Evolutionary conservation across 495 filamentous ascomycete species (phyloP), one percentile per base, ranked within the genome.

Genomic region (Physcia stellaris): DNA sequence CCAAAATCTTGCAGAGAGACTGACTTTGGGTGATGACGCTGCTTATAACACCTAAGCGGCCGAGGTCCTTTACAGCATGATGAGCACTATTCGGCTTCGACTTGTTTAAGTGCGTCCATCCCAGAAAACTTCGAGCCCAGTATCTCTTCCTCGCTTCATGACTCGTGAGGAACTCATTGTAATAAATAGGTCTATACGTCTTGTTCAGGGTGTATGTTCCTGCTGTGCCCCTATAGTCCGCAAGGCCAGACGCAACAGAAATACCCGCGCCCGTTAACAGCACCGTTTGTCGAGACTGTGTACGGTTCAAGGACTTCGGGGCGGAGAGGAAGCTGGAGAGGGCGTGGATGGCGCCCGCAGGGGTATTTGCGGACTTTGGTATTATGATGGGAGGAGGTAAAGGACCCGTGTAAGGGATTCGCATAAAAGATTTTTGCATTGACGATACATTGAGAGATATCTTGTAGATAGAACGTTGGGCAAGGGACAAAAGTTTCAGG

Each of bases 71-170:
- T 21, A 95, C 70, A 4, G 90, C 86, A 47, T 66, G 62, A 58
- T 98, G 90, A 2, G 77, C 79, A 2, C 64, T 54, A 51, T 96
- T 98, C 2, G 90, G 86, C 50, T 66, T 70, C 13, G 84, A 83
- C 32, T 75, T 78, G 46, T 79, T 55, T 47, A 95, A 62, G 15
- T 69, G 81, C 12, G 80, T 74, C 87, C 87, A 98, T 9, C 90
- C 90, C 16, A 98, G 63, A 54, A 87, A 98, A 56, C 83, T 92
- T 11, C 90, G 66, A 4, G 90, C 88, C 88, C 88, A 98, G 62
- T 98, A 98, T 41, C 90, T 64, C 60, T 96, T 92, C 39, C 90
- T 67, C 13, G 84, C 80, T 53, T 88, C 86, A 61, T 98, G 88
- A 43, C 62, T 79, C 28, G 68, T 56, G 20, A 79, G 45, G 53